Evolutionary conservation across 1,284 basidiomycete genomes (phyloP).

Genomic region (Golubevia sp.): DNA sequence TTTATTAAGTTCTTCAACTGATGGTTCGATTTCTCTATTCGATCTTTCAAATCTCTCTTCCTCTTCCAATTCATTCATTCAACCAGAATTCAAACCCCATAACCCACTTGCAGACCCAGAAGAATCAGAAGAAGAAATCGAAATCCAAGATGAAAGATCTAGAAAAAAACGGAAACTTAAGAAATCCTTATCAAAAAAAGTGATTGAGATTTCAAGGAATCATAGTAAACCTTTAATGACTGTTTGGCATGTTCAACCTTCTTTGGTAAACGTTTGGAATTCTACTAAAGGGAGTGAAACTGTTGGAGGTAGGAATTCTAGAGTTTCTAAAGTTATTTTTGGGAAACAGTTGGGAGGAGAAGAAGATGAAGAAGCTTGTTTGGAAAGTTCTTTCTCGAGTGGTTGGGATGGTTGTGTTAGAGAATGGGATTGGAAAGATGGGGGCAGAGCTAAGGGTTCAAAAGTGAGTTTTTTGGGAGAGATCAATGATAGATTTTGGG

Average conservation of each 20-base stretch:
- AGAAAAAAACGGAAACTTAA: constrained; percentile 2
- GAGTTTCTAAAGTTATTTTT: constrained; percentile 29
- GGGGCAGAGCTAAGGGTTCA: constrained; percentile 13
- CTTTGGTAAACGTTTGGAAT: too few species aligned
- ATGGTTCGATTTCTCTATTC: too few species aligned
- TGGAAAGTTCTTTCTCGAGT: constrained; percentile 26
- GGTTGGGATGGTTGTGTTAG: constrained; percentile 50
- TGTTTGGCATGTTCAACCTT: too few species aligned
- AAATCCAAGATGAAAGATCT: constrained; percentile 12
- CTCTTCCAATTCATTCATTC: too few species aligned
- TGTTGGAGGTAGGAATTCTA: constrained; percentile 29
- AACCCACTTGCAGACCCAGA: background rate
- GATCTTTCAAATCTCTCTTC: too few species aligned
- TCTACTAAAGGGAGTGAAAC: background rate
- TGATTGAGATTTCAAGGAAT: background rate
- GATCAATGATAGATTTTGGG: too few species aligned
- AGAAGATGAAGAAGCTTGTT: constrained; percentile 7
- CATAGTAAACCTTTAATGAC: too few species aligned
- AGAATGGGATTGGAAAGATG: constrained; percentile 40
- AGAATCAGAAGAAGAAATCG: constrained; percentile 1
- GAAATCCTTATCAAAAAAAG: background rate
- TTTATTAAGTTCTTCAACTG: too few species aligned
- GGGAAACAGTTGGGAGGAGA: constrained; percentile 8
- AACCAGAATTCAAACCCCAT: too few species aligned
- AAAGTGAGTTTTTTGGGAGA: constrained; percentile 9